These are phyloP conservation scores for Ceratocystis alfenasii DNA, from an alignment of 2,329 filamentous ascomycete species.

Conservation along the genomic window DNA sequence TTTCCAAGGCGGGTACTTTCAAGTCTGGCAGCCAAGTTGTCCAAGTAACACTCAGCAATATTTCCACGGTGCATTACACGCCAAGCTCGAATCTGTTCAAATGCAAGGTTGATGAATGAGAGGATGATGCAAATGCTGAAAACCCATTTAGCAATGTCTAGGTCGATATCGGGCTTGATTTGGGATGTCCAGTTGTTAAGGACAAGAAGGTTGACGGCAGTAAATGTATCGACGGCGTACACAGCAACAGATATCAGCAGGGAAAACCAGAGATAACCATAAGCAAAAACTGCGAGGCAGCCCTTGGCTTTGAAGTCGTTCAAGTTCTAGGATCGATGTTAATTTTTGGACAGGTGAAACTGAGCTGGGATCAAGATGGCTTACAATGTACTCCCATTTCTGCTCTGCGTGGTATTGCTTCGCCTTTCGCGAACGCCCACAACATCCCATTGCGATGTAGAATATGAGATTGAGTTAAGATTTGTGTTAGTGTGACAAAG, in stretches of 20 bases:
- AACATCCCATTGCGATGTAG: constrained; percentile 46
- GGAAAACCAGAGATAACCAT: constrained; percentile 72
- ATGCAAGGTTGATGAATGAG: constrained; percentile 70
- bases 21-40: constrained; percentile 71
- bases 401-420: constrained; percentile 65
- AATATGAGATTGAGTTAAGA: not conserved
- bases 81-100: constrained; percentile 67
- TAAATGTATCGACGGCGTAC: constrained; percentile 85
- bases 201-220: constrained; percentile 76
- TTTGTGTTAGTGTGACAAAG: not conserved
- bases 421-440: constrained; percentile 48
- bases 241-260: constrained; percentile 68
- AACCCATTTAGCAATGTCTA: constrained; percentile 82
- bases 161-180: constrained; percentile 64
- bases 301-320: constrained; percentile 75
- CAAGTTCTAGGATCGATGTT: constrained; percentile 31
- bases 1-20: constrained; percentile 64
- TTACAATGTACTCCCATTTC: constrained; percentile 87
- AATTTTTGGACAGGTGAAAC: constrained; percentile 24
- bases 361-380: constrained; percentile 27
- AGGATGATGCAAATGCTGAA: constrained; percentile 86
- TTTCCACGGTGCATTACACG: constrained; percentile 74
- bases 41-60: constrained; percentile 82
- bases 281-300: constrained; percentile 65
- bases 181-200: constrained; percentile 83